These are phyloP conservation scores for Phaeosphaeriaceae sp. DNA, from an alignment of 2,329 filamentous ascomycete genomes.

Conservation along the genomic window DNA sequence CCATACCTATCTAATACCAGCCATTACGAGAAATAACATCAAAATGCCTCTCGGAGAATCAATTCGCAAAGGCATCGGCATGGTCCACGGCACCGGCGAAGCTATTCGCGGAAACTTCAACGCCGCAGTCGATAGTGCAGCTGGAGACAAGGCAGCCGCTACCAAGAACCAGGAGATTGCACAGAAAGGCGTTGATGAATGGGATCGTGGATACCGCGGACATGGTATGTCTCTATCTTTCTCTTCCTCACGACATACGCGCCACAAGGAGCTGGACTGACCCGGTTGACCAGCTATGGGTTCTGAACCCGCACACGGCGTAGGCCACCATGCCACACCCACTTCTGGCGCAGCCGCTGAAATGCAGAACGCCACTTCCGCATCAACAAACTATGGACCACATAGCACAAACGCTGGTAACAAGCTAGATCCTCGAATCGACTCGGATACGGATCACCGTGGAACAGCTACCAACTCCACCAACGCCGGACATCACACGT, in stretches of 20 bases:
- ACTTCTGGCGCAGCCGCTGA: conserved; percentile 30
- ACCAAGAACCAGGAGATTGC: conserved; percentile 43
- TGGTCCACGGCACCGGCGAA: conserved; percentile 48
- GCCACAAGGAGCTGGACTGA: not conserved
- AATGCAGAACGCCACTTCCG: conserved; percentile 26
- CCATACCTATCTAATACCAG: too few species aligned
- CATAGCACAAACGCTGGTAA: conserved; percentile 41
- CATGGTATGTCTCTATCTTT: conserved; percentile 19
- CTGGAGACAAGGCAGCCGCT: conserved; percentile 36
- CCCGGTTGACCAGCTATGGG: not conserved
- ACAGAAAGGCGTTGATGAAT: conserved; percentile 43
- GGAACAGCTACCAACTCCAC: conserved; percentile 26
- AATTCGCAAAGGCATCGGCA: conserved; percentile 42
- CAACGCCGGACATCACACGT: conserved; percentile 37
- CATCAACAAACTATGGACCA: conserved; percentile 40
- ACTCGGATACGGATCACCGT: conserved; percentile 35
- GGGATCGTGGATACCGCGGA: conserved; percentile 42
- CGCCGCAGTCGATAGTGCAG: conserved; percentile 41
- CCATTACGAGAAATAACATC: conserved; percentile 6
- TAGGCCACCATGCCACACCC: conserved; percentile 15
- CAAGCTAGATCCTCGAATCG: conserved; percentile 36
- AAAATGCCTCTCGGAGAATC: conserved; percentile 40
- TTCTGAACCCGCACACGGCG: conserved; percentile 2
- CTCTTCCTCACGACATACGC: not conserved
- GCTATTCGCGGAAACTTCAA: conserved; percentile 49